Evolutionary conservation across 768 basidiomycete genomes (phyloP).

Genomic region (Kwoniella newhampshirensis): DNA sequence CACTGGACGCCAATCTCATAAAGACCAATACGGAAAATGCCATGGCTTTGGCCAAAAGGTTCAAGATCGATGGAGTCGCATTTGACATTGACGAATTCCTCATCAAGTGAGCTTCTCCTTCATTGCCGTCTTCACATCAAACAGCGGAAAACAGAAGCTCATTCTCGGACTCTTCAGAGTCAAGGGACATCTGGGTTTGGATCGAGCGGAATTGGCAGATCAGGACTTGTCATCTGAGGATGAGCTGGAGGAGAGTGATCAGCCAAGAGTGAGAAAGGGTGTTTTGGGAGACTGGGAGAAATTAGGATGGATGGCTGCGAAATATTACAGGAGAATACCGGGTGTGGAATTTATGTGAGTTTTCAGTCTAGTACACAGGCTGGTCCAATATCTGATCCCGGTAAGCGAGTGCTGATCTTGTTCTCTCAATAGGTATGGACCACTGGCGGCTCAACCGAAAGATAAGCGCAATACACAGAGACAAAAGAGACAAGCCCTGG

Average conservation of each 20-base stretch:
- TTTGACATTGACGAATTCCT: slow-evolving; percentile 94
- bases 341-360: slow-evolving; percentile 85
- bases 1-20: slow-evolving; percentile 81
- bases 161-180: slow-evolving; percentile 20
- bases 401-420: not conserved
- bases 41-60: slow-evolving; percentile 81
- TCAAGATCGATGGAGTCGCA: slow-evolving; percentile 81
- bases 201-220: slow-evolving; percentile 43
- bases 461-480: slow-evolving; percentile 65
- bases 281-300: slow-evolving; percentile 70
- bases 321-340: slow-evolving; percentile 74
- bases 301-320: slow-evolving; percentile 79
- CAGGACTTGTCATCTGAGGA: slow-evolving; percentile 9
- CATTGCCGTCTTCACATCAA: not conserved
- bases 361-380: not conserved
- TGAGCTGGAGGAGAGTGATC: slow-evolving; percentile 54
- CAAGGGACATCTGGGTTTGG: slow-evolving; percentile 32
- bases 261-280: slow-evolving; percentile 45
- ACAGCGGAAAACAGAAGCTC: too few relatives aligned
- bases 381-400: not conserved
- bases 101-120: slow-evolving; percentile 33
- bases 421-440: slow-evolving; percentile 70
- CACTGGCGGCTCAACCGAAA: slow-evolving; percentile 81
- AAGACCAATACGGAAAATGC: slow-evolving; percentile 73
- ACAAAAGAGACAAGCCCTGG: slow-evolving; percentile 68